phyloP scores from a whole-genome alignment of 352 stramenopile genomes.

The Globisporangium ultimum region DNA sequence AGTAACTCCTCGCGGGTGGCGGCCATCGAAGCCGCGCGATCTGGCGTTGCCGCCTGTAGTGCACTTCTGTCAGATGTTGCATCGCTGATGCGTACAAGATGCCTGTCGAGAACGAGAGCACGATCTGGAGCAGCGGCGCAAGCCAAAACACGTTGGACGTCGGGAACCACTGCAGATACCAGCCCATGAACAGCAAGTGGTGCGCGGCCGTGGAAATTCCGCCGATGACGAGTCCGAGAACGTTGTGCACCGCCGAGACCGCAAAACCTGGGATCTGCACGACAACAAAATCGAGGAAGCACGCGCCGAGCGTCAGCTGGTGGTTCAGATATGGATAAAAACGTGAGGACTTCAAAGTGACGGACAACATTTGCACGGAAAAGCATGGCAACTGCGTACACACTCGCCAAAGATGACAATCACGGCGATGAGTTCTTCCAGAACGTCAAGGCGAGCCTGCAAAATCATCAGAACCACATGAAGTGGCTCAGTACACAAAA shows the following conservation, averaged over 20 bases:
- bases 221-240: slow-evolving; percentile 1
- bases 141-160: slow-evolving; percentile 6
- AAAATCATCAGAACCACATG: background rate
- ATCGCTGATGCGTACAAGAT: slow-evolving; percentile 8
- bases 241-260: slow-evolving; percentile 1
- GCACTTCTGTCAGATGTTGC: slow-evolving; percentile 6
- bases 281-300: slow-evolving; percentile 5
- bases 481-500: too few species aligned
- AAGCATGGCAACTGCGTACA: slow-evolving; percentile 17
- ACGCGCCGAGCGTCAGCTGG: slow-evolving; percentile 1
- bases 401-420: slow-evolving; percentile 14
- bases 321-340: too few species aligned
- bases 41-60: background rate
- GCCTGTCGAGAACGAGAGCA: slow-evolving; percentile 8
- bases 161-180: slow-evolving; percentile 9
- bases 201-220: slow-evolving; percentile 1
- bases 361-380: too few species aligned
- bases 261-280: slow-evolving; percentile 6
- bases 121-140: slow-evolving; percentile 10
- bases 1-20: slow-evolving; percentile 5
- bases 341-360: too few species aligned
- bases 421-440: slow-evolving; percentile 4
- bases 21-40: background rate
- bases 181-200: slow-evolving; percentile 8
- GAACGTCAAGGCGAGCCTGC: background rate